Evolutionary conservation across 768 basidiomycete species (phyloP).

Genomic region (Cyclocybe aegerita): DNA sequence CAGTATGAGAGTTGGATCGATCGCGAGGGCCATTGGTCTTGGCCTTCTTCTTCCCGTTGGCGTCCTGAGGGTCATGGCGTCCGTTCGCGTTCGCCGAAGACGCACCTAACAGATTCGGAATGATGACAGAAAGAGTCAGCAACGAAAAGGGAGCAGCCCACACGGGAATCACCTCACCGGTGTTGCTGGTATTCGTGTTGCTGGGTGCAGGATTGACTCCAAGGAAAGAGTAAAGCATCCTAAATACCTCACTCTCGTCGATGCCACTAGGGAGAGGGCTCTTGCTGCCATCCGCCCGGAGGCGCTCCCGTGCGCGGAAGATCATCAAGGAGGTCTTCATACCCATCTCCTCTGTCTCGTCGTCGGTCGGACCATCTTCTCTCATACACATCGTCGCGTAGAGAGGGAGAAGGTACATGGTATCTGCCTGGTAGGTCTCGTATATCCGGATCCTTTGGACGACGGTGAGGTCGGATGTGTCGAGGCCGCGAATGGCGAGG

Average conservation of each 20-base stretch:
- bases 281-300: conserved; percentile 23
- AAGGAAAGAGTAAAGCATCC: conserved; percentile 9
- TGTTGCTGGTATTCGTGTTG: conserved; percentile 5
- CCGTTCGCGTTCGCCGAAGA: too few species aligned
- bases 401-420: conserved; percentile 45
- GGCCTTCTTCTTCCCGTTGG: too few species aligned
- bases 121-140: neutral
- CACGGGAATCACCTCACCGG: conserved; percentile 1
- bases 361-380: conserved; percentile 46
- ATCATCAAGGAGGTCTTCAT: conserved; percentile 51
- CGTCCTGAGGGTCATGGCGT: too few species aligned
- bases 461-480: conserved; percentile 18
- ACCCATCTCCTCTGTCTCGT: conserved; percentile 54
- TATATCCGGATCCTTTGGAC: conserved; percentile 46
- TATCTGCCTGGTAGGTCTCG: conserved; percentile 44
- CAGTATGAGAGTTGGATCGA: too few species aligned
- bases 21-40: too few species aligned
- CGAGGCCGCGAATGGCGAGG: conserved; percentile 57
- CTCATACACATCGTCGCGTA: conserved; percentile 53
- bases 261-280: conserved; percentile 14
- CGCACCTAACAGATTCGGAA: too few species aligned
- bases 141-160: neutral
- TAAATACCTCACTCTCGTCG: conserved; percentile 9
- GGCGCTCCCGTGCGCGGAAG: conserved; percentile 48
- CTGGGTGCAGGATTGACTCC: conserved; percentile 2